phyloP scores from a whole-genome alignment of 805 yeast species.

The Candida sanyiensis region DNA sequence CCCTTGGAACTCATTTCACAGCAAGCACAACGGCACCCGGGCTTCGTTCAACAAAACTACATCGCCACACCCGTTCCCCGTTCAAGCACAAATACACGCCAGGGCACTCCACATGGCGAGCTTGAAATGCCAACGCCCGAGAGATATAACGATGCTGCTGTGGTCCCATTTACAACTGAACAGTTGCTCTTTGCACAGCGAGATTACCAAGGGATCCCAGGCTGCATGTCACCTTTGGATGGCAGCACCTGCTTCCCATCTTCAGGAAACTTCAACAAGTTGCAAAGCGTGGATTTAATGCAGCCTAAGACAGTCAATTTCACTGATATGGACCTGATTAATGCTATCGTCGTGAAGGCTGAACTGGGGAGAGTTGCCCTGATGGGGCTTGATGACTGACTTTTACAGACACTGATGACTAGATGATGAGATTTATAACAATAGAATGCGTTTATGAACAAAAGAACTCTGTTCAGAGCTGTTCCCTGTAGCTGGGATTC shows the following conservation, averaged over 20 bases:
- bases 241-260: conserved; percentile 15
- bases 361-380: conserved; percentile 16
- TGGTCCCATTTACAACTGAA: too few species aligned
- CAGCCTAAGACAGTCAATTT: neutral
- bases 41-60: neutral
- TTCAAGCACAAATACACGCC: neutral
- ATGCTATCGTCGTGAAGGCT: conserved; percentile 16
- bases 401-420: neutral
- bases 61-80: neutral
- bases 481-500: too few species aligned
- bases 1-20: conserved; percentile 10
- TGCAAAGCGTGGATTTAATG: neutral
- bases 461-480: neutral
- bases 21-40: neutral
- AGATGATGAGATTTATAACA: neutral
- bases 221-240: neutral
- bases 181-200: too few species aligned
- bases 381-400: conserved; percentile 20
- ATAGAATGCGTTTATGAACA: neutral
- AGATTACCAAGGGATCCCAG: too few species aligned
- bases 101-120: conserved; percentile 4
- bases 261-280: conserved; percentile 4
- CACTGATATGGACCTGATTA: conserved; percentile 6
- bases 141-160: too few species aligned
- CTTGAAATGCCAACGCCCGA: neutral